Evolutionary conservation across 345 rosid genomes (phyloP).

Genomic region (Populus simonii): DNA sequence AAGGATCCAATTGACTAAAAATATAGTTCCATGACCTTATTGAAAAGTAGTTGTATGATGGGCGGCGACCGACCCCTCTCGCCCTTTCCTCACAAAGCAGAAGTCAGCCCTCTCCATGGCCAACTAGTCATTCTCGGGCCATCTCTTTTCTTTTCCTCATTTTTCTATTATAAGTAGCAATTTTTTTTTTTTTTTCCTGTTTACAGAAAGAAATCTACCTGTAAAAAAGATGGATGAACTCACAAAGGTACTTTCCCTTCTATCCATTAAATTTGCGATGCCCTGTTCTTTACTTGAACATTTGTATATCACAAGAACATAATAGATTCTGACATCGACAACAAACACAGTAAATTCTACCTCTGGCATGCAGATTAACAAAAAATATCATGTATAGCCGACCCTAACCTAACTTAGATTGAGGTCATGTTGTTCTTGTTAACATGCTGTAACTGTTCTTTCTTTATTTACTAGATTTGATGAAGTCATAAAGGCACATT

Average conservation of each 20-base stretch:
- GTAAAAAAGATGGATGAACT: background rate
- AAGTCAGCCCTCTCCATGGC: background rate
- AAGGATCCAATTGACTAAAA: no score
- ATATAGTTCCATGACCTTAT: background rate
- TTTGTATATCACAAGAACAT: background rate
- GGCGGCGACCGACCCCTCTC: conserved; percentile 7
- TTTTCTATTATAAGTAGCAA: background rate
- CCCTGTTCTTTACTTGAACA: background rate
- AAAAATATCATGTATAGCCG: background rate
- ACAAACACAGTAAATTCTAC: background rate
- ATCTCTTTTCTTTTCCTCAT: background rate
- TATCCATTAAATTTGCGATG: no score
- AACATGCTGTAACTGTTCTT: background rate
- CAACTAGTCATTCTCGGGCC: background rate
- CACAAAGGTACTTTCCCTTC: background rate
- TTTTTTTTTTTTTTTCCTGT: background rate
- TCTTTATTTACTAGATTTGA: background rate
- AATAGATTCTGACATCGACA: background rate
- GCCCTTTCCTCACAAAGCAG: background rate
- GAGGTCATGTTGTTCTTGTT: no score
- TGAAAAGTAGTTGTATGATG: background rate
- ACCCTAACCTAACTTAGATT: no score
- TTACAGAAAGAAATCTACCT: conserved; percentile 1
- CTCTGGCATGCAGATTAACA: background rate
- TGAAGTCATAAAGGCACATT: background rate